These are phyloP conservation scores for Lentinula boryana DNA, from an alignment of 768 basidiomycete genomes.

Conservation along the genomic window DNA sequence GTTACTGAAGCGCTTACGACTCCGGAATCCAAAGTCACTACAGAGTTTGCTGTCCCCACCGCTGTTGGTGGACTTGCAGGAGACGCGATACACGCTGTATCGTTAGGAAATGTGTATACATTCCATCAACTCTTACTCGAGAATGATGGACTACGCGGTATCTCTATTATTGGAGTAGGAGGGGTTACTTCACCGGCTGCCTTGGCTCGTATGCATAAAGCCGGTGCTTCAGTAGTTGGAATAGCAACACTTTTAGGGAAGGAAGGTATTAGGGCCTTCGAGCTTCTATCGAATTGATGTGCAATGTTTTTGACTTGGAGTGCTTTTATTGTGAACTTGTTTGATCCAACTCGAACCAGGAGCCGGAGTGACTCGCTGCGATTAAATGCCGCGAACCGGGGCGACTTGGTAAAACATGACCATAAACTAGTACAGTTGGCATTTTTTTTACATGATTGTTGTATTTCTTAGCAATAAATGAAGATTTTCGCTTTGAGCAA, in stretches of 20 bases:
- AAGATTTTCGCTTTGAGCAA: too few relatives aligned
- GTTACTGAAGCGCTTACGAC: slow-evolving; percentile 14
- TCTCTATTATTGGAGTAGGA: slow-evolving; percentile 75
- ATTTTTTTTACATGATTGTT: background rate
- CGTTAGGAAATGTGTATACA: slow-evolving; percentile 72
- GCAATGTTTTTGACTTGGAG: too few relatives aligned
- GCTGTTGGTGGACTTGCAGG: slow-evolving; percentile 72
- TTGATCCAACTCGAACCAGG: too few relatives aligned
- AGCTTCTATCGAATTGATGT: slow-evolving; percentile 27
- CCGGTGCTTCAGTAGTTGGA: slow-evolving; percentile 70
- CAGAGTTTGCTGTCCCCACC: slow-evolving; percentile 55
- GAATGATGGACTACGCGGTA: slow-evolving; percentile 30
- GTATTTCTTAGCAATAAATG: too few relatives aligned
- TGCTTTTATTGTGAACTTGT: too few relatives aligned
- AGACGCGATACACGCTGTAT: slow-evolving; percentile 65
- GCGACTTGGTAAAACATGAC: too few relatives aligned
- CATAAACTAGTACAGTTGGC: too few relatives aligned
- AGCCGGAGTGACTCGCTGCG: too few relatives aligned
- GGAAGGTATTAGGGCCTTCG: slow-evolving; percentile 48
- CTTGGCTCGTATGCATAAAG: slow-evolving; percentile 61
- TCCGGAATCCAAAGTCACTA: background rate
- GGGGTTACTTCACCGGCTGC: slow-evolving; percentile 64
- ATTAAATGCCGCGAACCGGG: too few relatives aligned
- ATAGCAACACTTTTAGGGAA: slow-evolving; percentile 48
- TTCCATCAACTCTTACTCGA: slow-evolving; percentile 46